Percentiles rank a stretch among this genome's conserved stretches.
phyloP scores from a whole-genome alignment of 163 green algal genomes.

The Chlorella variabilis region DNA sequence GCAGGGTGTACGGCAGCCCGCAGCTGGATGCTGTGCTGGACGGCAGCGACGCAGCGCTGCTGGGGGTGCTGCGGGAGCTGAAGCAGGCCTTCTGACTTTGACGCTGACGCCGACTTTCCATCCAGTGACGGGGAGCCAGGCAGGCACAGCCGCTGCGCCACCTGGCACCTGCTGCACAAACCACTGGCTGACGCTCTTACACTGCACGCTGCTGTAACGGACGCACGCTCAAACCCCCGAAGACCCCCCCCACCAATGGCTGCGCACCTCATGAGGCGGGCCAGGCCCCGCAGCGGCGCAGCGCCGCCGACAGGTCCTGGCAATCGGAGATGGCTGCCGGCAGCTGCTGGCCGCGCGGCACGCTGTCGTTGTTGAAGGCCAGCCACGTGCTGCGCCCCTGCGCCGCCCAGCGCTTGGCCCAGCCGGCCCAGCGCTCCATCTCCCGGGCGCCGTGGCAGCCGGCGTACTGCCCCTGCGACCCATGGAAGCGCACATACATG shows the following conservation, averaged over 20 bases:
- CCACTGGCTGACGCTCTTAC: too few species aligned
- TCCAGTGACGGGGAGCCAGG: too few species aligned
- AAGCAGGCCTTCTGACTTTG: slow-evolving; percentile 1
- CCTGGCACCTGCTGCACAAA: too few species aligned
- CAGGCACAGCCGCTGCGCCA: too few species aligned
- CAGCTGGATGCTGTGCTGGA: slow-evolving; percentile 36
- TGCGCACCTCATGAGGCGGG: too few species aligned
- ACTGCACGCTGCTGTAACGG: too few species aligned
- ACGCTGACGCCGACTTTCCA: too few species aligned
- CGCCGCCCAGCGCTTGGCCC: not conserved
- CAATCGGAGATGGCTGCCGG: slow-evolving; percentile 11
- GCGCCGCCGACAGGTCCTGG: slow-evolving; percentile 4
- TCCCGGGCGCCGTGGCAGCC: not conserved
- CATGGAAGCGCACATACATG: slow-evolving; percentile 39
- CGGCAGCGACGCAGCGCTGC: not conserved
- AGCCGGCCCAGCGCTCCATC: slow-evolving; percentile 10
- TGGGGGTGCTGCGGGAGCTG: slow-evolving; percentile 5
- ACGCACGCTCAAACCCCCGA: too few species aligned
- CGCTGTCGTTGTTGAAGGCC: slow-evolving; percentile 29
- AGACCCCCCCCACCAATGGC: too few species aligned
- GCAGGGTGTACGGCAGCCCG: slow-evolving; percentile 43
- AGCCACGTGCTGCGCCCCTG: not conserved
- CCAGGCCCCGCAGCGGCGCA: not conserved
- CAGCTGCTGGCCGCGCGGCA: not conserved
- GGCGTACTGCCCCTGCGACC: slow-evolving; percentile 25